Base-by-base conservation (phyloP, 805 yeast genomes). In the Metschnikowia kunwiensis region DNA sequence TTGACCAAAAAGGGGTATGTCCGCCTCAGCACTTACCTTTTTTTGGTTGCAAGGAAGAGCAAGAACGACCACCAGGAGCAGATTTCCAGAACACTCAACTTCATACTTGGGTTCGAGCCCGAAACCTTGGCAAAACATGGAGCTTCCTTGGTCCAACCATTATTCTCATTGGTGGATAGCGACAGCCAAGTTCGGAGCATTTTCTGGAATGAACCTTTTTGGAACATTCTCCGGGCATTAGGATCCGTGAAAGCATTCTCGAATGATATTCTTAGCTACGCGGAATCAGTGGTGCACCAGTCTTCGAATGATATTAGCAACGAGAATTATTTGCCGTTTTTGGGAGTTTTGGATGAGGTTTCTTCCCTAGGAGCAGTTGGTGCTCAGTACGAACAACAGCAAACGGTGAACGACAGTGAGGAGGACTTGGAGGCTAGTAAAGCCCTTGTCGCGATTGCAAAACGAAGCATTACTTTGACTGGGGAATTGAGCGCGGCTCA, bases 331-430 rank as follows among this genome's bases (percentile, higher is more conserved):
- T 75, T 83, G 75, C 71, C 77, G 46, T 57, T 84, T 8, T 63
- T 85, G 24, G 93, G 91, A 0, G 58, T 84, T 7, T 57, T 85
- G 21, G 95, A 85, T 58, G 94, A 85, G 46, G 72, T 85, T 12
- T 82, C 93, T 0, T 83, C 91, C 1, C 76, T 82, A 30, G 94
- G 94, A 7, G 87, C 93, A 0, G 65, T 81, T 35, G 91, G 87
- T 5, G 79, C 86, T 3, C 84, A 78, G 52, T 78, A 78, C 75
- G 93, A 85, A 55, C 82, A 78, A 24, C 24, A 21, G n/a, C 34
- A 36, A 43, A 14, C 24, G 5, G 22, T 15, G 3, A 27, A 25
- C 3, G 73, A 70, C 41, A 11, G 25, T 6, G 37, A 42, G 44
- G 83, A 78, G 38, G 67, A 66, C 37, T 77, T 75, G 0, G 71